Conservation (phyloP, 108 stramenopile genomes). For the Nitzschia sp. region DNA sequence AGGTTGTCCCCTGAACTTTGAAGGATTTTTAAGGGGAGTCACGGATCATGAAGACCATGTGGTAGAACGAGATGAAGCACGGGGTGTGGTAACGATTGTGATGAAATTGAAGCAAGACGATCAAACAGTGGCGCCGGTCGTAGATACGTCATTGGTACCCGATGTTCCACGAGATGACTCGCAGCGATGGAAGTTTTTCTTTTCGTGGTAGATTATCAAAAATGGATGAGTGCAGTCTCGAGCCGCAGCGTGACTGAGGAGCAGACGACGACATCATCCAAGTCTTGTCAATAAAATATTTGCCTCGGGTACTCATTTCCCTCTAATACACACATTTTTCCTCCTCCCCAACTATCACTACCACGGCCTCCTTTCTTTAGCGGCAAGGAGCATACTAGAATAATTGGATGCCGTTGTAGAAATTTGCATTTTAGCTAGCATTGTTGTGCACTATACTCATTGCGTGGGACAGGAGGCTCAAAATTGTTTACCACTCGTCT, state of each 20-base stretch:
- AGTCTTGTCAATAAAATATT: too few species aligned
- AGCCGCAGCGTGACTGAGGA: too few species aligned
- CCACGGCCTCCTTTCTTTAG: too few species aligned
- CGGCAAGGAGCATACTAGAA: too few species aligned
- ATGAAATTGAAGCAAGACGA: not conserved
- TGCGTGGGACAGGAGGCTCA: too few species aligned
- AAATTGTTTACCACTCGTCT: conserved; percentile 30
- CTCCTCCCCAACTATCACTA: too few species aligned
- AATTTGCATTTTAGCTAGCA: too few species aligned
- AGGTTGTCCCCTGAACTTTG: conserved; percentile 1
- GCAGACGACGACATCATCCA: too few species aligned
- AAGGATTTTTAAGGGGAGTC: not conserved
- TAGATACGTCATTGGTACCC: not conserved
- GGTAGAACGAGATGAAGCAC: not conserved
- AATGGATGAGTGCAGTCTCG: too few species aligned
- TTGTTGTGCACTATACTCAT: not conserved
- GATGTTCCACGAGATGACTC: conserved; percentile 2
- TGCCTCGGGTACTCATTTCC: too few species aligned
- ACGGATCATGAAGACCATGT: conserved; percentile 12
- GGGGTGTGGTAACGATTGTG: not conserved
- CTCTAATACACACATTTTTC: too few species aligned
- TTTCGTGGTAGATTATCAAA: conserved; percentile 5
- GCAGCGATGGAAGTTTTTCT: not conserved
- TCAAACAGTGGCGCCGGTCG: not conserved
- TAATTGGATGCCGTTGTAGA: too few species aligned